Conservation (phyloP, 2,329 filamentous ascomycete species). For the Cordyceps tenuipes region DNA sequence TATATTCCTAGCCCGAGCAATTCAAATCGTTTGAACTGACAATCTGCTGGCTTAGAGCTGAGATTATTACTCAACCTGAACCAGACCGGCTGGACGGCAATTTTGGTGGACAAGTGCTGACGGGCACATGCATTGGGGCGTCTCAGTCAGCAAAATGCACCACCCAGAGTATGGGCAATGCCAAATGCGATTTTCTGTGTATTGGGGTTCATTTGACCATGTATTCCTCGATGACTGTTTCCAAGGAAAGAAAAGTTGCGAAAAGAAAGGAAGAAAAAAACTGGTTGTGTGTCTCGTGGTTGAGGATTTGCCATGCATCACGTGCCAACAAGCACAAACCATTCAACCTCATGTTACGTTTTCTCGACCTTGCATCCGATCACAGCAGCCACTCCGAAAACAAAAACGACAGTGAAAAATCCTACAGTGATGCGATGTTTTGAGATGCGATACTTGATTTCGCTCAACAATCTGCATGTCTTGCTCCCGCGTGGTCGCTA, state of each 20-base stretch:
- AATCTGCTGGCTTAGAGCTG: background rate
- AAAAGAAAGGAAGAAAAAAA: too few species aligned
- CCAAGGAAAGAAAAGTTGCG: too few species aligned
- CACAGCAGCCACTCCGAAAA: background rate
- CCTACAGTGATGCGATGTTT: background rate
- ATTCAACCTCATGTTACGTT: too few species aligned
- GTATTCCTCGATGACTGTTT: background rate
- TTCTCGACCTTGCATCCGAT: background rate
- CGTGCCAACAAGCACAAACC: too few species aligned
- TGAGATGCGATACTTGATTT: background rate
- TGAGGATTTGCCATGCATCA: too few species aligned
- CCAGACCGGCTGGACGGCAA: slow-evolving; percentile 2
- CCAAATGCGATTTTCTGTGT: background rate
- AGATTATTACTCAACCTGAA: background rate
- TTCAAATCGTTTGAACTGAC: background rate
- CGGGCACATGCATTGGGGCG: background rate
- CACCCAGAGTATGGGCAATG: slow-evolving; percentile 3
- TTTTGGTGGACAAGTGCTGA: slow-evolving; percentile 3
- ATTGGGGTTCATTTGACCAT: background rate
- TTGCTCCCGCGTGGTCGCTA: slow-evolving; percentile 6
- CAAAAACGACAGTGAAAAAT: background rate
- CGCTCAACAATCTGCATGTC: background rate
- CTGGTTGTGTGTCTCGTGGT: background rate
- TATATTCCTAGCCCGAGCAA: background rate
- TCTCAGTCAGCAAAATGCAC: slow-evolving; percentile 9